Conservation (phyloP, 192 early-diverging fungal species). For the Coemansia sp. region DNA sequence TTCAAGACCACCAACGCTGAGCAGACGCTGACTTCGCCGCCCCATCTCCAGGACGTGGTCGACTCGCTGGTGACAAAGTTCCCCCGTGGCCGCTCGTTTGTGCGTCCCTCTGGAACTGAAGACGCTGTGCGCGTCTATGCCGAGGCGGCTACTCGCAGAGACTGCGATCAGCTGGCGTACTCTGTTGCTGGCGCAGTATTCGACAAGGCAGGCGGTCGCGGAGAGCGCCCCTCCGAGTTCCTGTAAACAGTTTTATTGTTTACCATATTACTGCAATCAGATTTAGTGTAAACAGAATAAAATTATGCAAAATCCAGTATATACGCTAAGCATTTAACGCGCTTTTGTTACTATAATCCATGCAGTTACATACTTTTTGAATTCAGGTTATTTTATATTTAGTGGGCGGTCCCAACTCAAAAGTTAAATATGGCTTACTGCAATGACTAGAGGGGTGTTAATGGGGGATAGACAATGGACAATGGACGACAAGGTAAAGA, state of each 20-base stretch:
- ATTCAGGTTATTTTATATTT: no score
- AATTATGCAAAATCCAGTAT: no score
- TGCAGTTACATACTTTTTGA: no score
- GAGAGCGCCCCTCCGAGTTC: constrained; percentile 67
- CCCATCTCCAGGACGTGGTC: constrained; percentile 81
- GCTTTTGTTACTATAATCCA: no score
- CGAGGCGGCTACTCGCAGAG: constrained; percentile 88
- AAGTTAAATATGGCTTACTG: no score
- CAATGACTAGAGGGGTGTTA: no score
- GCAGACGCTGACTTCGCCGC: constrained; percentile 84
- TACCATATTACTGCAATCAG: no score
- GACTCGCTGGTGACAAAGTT: constrained; percentile 81
- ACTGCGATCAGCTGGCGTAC: constrained; percentile 85
- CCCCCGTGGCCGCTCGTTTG: constrained; percentile 88
- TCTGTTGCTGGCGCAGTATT: constrained; percentile 90
- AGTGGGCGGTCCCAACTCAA: no score
- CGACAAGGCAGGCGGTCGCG: constrained; percentile 90
- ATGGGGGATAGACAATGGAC: no score
- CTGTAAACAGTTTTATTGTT: constrained; percentile 13
- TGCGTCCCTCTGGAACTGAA: constrained; percentile 97
- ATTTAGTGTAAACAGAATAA: no score
- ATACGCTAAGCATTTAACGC: no score
- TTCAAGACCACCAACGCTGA: constrained; percentile 99
- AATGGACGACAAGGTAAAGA: no score
- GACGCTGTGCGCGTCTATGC: constrained; percentile 99